These are phyloP conservation scores for Chionographis japonica DNA, from an alignment of 106 monocot genomes.

Conservation along the genomic window DNA sequence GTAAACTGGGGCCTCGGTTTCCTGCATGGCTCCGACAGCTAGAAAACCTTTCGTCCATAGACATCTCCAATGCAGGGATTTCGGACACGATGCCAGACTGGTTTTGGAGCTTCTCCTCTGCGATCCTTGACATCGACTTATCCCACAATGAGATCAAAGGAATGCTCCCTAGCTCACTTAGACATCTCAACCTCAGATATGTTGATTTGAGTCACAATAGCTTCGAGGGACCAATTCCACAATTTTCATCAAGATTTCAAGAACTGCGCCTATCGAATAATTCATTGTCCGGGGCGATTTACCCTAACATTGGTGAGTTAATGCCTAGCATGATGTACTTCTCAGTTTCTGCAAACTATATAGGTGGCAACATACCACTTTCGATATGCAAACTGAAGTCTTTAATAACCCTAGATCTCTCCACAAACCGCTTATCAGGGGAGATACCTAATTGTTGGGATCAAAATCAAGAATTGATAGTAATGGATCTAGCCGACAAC, in stretches of 20 bases:
- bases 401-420: slow-evolving; percentile 26
- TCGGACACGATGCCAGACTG: slow-evolving; percentile 18
- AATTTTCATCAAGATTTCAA: background rate
- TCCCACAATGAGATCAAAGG: slow-evolving; percentile 9
- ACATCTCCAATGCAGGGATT: slow-evolving; percentile 9
- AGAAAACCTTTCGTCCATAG: background rate
- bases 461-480: background rate
- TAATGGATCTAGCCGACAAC: slow-evolving; percentile 30
- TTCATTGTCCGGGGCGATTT: slow-evolving; percentile 12
- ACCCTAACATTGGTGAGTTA: background rate
- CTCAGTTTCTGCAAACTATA: slow-evolving; percentile 13
- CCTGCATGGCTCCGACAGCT: slow-evolving; percentile 17
- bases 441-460: slow-evolving; percentile 32
- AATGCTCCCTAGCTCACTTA: slow-evolving; percentile 1
- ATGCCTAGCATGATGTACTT: slow-evolving; percentile 1
- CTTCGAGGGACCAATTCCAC: slow-evolving; percentile 12
- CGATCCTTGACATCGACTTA: background rate
- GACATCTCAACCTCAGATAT: background rate
- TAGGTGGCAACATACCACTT: slow-evolving; percentile 2
- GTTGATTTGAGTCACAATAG: slow-evolving; percentile 20
- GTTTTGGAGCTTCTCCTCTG: slow-evolving; percentile 13
- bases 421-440: slow-evolving; percentile 32
- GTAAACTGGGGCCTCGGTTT: slow-evolving; percentile 8
- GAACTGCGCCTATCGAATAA: slow-evolving; percentile 22
- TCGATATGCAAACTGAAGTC: slow-evolving; percentile 22